phyloP scores from a whole-genome alignment of 768 basidiomycete species.

The Clitopilus hobsonii region DNA sequence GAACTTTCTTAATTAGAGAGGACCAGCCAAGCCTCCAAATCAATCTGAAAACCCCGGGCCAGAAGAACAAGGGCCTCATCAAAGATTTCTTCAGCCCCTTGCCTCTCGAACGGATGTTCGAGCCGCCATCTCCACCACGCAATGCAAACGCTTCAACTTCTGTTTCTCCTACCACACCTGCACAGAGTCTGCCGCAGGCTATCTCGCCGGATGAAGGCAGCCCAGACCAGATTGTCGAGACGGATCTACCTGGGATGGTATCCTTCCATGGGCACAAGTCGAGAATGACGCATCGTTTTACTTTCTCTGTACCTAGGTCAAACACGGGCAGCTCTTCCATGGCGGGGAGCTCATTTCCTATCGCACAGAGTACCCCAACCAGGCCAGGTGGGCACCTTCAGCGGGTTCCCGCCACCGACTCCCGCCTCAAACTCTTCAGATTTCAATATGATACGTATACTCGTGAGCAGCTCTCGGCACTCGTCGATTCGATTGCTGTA shows the following conservation, averaged over 20 bases:
- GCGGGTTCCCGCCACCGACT: conserved; percentile 50
- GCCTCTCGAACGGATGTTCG: conserved; percentile 87
- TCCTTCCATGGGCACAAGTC: conserved; percentile 42
- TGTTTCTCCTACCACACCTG: conserved; percentile 2
- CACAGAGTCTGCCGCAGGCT: not conserved
- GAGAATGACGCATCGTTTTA: conserved; percentile 60
- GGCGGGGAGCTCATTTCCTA: conserved; percentile 28
- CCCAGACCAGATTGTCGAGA: conserved; percentile 43
- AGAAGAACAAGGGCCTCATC: conserved; percentile 50
- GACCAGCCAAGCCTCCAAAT: conserved; percentile 53
- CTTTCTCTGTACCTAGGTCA: conserved; percentile 60
- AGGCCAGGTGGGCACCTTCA: conserved; percentile 22
- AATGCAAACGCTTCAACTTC: conserved; percentile 12
- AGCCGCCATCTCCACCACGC: conserved; percentile 80
- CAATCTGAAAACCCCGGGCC: conserved; percentile 63
- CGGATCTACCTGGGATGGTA: conserved; percentile 44
- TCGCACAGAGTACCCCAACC: conserved; percentile 62
- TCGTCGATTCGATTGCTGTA: conserved; percentile 92
- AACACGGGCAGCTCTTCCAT: not conserved
- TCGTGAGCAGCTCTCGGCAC: conserved; percentile 85
- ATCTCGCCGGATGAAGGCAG: not conserved
- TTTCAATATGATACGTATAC: conserved; percentile 97
- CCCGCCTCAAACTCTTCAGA: conserved; percentile 82
- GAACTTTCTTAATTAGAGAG: conserved; percentile 75
- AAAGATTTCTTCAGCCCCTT: conserved; percentile 89